phyloP scores from a whole-genome alignment of 202 grass and related monocot species.

The Bolboschoenoplectus hybrid region DNA sequence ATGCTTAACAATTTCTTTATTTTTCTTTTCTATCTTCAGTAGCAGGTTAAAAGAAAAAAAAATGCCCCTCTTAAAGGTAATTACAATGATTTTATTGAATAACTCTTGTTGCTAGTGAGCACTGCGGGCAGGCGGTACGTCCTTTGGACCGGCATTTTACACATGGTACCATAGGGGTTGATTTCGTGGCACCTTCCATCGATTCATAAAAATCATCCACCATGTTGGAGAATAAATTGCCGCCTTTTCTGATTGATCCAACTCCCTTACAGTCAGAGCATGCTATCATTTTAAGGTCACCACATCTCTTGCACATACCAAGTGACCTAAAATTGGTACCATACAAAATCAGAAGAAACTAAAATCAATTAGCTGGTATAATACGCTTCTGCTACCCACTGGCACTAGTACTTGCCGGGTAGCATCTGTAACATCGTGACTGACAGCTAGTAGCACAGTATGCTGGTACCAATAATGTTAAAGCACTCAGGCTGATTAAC shows the following conservation, averaged over 20 bases:
- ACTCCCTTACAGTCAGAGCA: conserved; percentile 77
- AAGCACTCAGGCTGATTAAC: neutral
- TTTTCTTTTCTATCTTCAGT: conserved; percentile 11
- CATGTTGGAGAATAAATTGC: conserved; percentile 51
- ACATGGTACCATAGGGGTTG: conserved; percentile 51
- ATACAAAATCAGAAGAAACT: conserved; percentile 18
- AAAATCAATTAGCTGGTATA: neutral
- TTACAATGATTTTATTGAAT: conserved; percentile 8
- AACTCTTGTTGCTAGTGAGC: conserved; percentile 51
- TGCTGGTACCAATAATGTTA: neutral
- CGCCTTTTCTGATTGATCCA: conserved; percentile 58
- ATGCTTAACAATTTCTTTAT: neutral
- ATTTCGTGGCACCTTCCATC: conserved; percentile 54
- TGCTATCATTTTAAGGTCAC: conserved; percentile 73
- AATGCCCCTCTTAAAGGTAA: no score
- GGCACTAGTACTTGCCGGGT: neutral
- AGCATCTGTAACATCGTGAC: neutral
- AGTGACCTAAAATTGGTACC: conserved; percentile 56
- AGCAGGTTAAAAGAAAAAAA: neutral
- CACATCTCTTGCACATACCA: conserved; percentile 79
- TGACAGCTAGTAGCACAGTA: neutral
- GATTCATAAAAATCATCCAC: conserved; percentile 78
- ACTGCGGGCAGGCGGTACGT: conserved; percentile 60
- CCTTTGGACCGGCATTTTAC: conserved; percentile 71
- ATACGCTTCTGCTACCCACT: neutral